Evolutionary conservation across 2,329 filamentous ascomycete species (phyloP), one percentile per base, ranked within the genome.

Genomic region (Neoascochyta sp.): DNA sequence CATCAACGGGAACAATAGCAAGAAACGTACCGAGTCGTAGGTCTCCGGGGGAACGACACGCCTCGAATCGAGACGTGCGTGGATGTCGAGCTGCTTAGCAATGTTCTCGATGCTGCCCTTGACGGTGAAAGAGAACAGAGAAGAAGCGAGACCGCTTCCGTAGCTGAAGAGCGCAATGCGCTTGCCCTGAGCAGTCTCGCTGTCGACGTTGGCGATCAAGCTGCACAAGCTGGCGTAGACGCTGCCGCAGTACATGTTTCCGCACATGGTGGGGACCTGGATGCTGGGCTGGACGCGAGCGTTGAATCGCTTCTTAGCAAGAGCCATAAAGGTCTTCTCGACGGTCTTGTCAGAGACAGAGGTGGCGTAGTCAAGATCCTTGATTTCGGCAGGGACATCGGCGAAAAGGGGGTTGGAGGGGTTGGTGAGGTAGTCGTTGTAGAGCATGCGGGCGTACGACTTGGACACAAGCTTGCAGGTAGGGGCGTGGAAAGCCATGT

Each of bases 401-500:
- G 63, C 65, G 54, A 73, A 73, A 37, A 71, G 50, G 9, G 64
- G 62, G 58, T 68, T 70, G 21, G 60, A 53, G 16, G 69, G 67
- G 52, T 73, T 60, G 23, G 39, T 42, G 44, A 70, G 59, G 56
- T 64, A 73, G 50, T 74, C 70, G 56, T 73, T 73, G 65, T 71
- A 74, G 12, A 72, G 57, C 28, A 74, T 51, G 29, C 70, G 67
- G 19, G 66, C 70, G 55, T 73, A 74, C 32, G 68, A 71, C 63
- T 74, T 74, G 42, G 65, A 60, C n/a, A 74, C 70, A 28, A 73
- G 64, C 57, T 74, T 74, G 67, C 70, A 74, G 22, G 67, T 74
- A 6, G 70, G 70, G 8, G 69, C 66, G 51, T 74, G 70, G 66
- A 74, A 74, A 52, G 64, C 66, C 68, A 74, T 72, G 64, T 72